Evolutionary conservation across 495 filamentous ascomycete genomes (phyloP), one percentile per base, ranked within the genome.

Genomic region (Hypoxylon perforatum): DNA sequence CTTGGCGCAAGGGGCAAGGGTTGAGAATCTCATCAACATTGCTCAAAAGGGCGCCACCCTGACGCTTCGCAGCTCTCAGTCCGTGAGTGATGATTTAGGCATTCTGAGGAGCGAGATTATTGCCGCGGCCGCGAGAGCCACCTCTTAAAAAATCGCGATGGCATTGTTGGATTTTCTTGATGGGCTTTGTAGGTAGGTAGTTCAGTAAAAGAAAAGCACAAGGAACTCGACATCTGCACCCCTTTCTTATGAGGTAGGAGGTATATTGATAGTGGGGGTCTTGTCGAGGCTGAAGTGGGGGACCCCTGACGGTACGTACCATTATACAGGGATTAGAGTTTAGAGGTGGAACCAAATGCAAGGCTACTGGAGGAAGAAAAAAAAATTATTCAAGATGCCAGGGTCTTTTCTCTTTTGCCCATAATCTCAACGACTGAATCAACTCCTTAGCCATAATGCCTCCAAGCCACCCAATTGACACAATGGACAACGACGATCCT

Each of bases 1-100:
- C 2, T 58, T 86, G 58, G 78, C 82, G 15, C 76, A 76, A 61
- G 85, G 83, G 5, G 75, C 76, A 3, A 78, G 70, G 69, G 71
- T 84, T n/a, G 78, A 83, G 39, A 76, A 81, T 46, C 50, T 86
- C 55, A 67, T 87, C 18, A 75, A 82, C 50, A 72, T 87, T 28
- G 90, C 88, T 50, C 94, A 97, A 78, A 84, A 84, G 74, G 94
- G 90, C 7, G 92, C 92, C 45, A 83, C 88, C 33, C 76, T 90
- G 78, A 94, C 92, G 18, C 75, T 98, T 64, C 88, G 81, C 73
- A 91, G 88, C 67, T 77, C 77, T 36, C 88, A 94, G 68, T 84
- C 87, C 50, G 93, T 97, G 4, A 94, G 78, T 47, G 72, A 69
- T 57, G 77, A 82, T 51, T 57, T 84, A 44, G 70, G 63, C 11